Evolutionary conservation across 2,329 filamentous ascomycete genomes (phyloP).

Genomic region (Cordyceps sp.): DNA sequence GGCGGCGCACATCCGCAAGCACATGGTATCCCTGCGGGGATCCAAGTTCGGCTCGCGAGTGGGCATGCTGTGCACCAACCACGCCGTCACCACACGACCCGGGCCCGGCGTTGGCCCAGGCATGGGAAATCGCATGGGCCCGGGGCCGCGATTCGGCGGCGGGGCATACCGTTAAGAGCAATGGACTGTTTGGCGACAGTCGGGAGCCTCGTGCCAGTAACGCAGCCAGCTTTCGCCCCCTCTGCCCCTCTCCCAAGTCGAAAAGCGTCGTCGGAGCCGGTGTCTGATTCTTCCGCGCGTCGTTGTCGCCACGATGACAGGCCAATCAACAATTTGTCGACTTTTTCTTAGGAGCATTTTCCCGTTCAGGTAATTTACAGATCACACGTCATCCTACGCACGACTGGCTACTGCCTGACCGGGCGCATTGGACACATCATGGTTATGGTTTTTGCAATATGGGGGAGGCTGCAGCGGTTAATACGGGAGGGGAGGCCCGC

Average conservation of each 20-base stretch:
- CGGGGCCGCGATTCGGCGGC: conserved; percentile 39
- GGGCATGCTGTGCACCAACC: conserved; percentile 97
- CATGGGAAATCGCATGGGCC: conserved; percentile 39
- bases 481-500: conserved; percentile 4
- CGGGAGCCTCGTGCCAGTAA: too few species aligned
- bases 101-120: conserved; percentile 63
- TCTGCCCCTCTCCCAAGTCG: neutral
- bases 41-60: conserved; percentile 98
- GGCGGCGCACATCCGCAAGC: conserved; percentile 87
- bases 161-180: conserved; percentile 34
- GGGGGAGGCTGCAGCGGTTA: conserved; percentile 17
- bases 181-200: too few species aligned
- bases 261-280: conserved; percentile 8
- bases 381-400: conserved; percentile 42
- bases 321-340: conserved; percentile 27
- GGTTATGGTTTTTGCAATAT: conserved; percentile 44
- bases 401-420: conserved; percentile 27
- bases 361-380: conserved; percentile 33
- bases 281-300: conserved; percentile 14
- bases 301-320: conserved; percentile 16
- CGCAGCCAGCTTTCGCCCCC: too few species aligned
- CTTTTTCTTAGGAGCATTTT: conserved; percentile 31
- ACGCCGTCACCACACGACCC: conserved; percentile 72
- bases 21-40: conserved; percentile 96
- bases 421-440: conserved; percentile 45